phyloP scores from a whole-genome alignment of 1,284 basidiomycete species.

The Amylostereum areolatum region DNA sequence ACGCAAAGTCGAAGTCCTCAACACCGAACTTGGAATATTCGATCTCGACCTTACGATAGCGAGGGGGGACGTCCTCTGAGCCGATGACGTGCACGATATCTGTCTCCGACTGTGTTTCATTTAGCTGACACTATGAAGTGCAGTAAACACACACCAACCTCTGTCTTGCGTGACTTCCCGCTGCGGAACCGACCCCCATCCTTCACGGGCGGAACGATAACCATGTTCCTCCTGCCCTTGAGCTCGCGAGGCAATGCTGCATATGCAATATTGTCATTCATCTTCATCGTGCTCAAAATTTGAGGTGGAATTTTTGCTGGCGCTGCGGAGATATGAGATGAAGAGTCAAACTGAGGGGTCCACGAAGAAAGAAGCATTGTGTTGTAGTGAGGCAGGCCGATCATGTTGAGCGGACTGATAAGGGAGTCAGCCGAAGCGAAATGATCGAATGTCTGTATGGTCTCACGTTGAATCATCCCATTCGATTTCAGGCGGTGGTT shows the following conservation, averaged over 20 bases:
- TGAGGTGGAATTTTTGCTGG: conserved; percentile 76
- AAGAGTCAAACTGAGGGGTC: conserved; percentile 47
- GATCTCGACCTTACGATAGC: conserved; percentile 92
- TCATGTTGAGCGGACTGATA: conserved; percentile 75
- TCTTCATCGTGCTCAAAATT: conserved; percentile 74
- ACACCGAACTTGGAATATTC: conserved; percentile 99
- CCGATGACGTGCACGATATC: conserved; percentile 60
- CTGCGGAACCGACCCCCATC: conserved; percentile 76
- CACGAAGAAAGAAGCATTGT: conserved; percentile 78
- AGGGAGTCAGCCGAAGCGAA: background rate
- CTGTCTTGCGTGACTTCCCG: conserved; percentile 52
- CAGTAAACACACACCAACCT: conserved; percentile 25
- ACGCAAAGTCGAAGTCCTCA: conserved; percentile 98
- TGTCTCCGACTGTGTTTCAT: conserved; percentile 31
- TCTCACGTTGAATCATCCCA: conserved; percentile 82
- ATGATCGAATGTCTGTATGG: background rate
- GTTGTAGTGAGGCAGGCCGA: conserved; percentile 89
- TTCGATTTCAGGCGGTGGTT: conserved; percentile 63
- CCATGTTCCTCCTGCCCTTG: conserved; percentile 77
- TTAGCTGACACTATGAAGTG: conserved; percentile 37
- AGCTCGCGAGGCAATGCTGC: conserved; percentile 81
- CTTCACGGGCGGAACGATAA: conserved; percentile 42
- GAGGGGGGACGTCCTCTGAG: conserved; percentile 70
- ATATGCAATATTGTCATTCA: conserved; percentile 86
- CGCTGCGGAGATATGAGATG: conserved; percentile 46